Conservation (phyloP, 768 basidiomycete species). For the Boletus edulis region DNA sequence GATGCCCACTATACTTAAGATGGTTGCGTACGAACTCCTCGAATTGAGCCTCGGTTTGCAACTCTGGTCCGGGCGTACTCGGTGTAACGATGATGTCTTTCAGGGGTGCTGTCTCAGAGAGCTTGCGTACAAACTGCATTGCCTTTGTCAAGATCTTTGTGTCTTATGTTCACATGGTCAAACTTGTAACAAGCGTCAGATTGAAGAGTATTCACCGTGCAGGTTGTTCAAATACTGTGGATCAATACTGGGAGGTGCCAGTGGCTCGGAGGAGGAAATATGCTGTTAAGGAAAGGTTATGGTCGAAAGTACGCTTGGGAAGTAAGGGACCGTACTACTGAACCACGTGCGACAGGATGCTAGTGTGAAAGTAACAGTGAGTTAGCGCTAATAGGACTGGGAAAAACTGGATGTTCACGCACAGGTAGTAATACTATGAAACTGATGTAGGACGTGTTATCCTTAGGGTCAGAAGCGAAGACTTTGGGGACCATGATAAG, state of each 20-base stretch:
- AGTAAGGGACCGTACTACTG: slow-evolving; percentile 4
- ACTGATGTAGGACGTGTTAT: slow-evolving; percentile 12
- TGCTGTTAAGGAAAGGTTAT: slow-evolving; percentile 8
- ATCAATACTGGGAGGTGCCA: slow-evolving; percentile 11
- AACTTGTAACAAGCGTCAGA: neutral
- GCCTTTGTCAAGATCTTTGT: slow-evolving; percentile 18
- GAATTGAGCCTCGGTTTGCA: slow-evolving; percentile 15
- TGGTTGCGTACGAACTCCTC: slow-evolving; percentile 6
- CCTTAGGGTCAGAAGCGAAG: slow-evolving; percentile 6
- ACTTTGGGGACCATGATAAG: slow-evolving; percentile 17
- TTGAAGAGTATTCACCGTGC: slow-evolving; percentile 2
- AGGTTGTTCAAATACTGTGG: slow-evolving; percentile 12
- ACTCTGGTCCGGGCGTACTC: slow-evolving; percentile 20
- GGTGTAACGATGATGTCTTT: slow-evolving; percentile 15
- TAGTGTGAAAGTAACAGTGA: neutral
- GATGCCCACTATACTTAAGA: slow-evolving; percentile 1
- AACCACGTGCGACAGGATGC: slow-evolving; percentile 21
- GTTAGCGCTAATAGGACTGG: neutral
- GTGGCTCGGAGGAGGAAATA: slow-evolving; percentile 13
- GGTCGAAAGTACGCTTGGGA: neutral
- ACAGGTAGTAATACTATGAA: slow-evolving; percentile 9
- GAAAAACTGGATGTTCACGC: neutral
- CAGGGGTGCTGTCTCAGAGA: slow-evolving; percentile 16
- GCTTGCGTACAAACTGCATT: slow-evolving; percentile 7
- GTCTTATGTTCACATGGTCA: slow-evolving; percentile 4